Conservation (phyloP, 2,329 filamentous ascomycete genomes). For the Gyromitra esculenta region DNA sequence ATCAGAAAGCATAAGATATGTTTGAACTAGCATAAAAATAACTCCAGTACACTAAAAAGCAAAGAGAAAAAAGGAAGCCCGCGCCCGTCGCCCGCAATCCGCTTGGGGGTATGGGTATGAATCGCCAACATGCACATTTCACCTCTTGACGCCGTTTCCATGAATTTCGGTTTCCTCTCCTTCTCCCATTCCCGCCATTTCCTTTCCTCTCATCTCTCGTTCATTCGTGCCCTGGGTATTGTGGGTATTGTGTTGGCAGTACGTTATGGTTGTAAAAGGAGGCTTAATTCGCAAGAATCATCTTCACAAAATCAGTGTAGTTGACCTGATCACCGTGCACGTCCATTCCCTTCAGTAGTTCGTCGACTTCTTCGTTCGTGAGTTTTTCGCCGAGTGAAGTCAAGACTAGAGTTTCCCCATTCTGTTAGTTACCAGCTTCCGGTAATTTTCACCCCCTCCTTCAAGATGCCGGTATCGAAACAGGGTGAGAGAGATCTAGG, state of each 20-base stretch:
- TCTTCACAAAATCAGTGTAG: constrained; percentile 90
- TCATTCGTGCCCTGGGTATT: constrained; percentile 37
- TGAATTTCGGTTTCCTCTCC: constrained; percentile 11
- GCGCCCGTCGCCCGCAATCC: constrained; percentile 11
- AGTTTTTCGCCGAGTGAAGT: constrained; percentile 99
- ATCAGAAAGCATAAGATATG: constrained; percentile 23
- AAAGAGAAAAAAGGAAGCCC: constrained; percentile 20
- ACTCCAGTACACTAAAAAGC: constrained; percentile 46
- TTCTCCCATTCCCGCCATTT: not conserved
- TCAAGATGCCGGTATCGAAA: not conserved
- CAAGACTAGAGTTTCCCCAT: constrained; percentile 68
- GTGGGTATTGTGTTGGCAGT: constrained; percentile 56
- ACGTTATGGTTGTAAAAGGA: not conserved
- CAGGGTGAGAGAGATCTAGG: not conserved
- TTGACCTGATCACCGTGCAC: constrained; percentile 96
- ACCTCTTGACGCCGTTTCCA: constrained; percentile 34
- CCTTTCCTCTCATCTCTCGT: not conserved
- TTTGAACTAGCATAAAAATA: constrained; percentile 41
- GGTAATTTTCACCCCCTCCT: constrained; percentile 19
- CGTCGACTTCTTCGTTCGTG: constrained; percentile 97
- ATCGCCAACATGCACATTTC: constrained; percentile 28
- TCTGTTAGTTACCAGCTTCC: not conserved
- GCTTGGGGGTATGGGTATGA: constrained; percentile 6
- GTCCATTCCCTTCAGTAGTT: constrained; percentile 97
- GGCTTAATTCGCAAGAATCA: constrained; percentile 82